Base-by-base conservation (phyloP, 306 rosid genomes). In the Quercus glauca region DNA sequence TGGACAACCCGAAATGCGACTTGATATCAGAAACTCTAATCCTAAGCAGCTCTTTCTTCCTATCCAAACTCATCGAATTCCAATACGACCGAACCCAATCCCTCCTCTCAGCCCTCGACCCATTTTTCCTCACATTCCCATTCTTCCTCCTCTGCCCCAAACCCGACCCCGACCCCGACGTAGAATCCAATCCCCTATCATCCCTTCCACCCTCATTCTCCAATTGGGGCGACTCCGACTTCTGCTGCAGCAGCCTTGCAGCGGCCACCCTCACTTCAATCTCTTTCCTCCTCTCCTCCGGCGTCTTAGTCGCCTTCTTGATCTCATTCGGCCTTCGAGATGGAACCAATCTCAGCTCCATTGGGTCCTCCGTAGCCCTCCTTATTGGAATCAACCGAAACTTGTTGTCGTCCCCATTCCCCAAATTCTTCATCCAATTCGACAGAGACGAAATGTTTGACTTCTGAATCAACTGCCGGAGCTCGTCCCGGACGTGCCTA, bases 191-290 rank as follows among this genome's bases (percentile, higher is more conserved):
- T 52, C 73, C 84, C 73, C 83, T 90, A 17, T 90, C 96, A 69
- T 79, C 86, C 85, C 77, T 88, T n/a, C 86, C 89, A 53, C 85
- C 89, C 69, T 88, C 98, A 53, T 74, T 89, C 4, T 84, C 88
- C 74, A 84, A 69, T 33, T 73, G 94, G 0, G 93, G 88, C 20
- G 86, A 78, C 88, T 88, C 96, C n/a, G 72, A 67, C 52, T 68
- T 45, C 88, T 93, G 99, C 89, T 93, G 99, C 91, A 96, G 45
- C 57, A 96, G 75, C 88, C 99, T 91, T 20, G 99, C 99, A 20
- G 99, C 99, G 15, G 99, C 99, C 12, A 96, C 97, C 49, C 96
- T 86, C 18, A 96, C 99, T 87, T 93, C 99, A 68, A 96, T 93
- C 87, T 96, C 98, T 79, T 93, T 91, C 75, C 99, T 84, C 35